Percentiles rank a stretch among this genome's conserved stretches.
Conservation (phyloP, 129 eudicot genomes). For the Pseudognaphalium luteoalbum region DNA sequence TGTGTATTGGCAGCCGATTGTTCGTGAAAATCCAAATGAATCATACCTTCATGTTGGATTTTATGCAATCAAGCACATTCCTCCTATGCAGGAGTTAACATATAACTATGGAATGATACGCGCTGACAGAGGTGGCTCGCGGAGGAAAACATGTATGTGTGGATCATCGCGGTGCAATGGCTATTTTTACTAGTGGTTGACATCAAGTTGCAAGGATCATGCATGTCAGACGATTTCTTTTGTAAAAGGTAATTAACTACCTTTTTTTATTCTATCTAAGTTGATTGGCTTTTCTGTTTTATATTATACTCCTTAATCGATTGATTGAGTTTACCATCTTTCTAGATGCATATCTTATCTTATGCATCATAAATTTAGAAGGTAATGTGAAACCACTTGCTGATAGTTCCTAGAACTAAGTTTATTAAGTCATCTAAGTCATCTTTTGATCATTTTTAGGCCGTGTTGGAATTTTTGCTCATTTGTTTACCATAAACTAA, state of each 20-base stretch:
- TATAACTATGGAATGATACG: constrained; percentile 66
- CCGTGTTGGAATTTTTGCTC: background rate
- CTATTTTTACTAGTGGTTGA: constrained; percentile 49
- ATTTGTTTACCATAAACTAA: background rate
- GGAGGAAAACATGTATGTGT: constrained; percentile 78
- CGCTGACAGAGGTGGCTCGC: constrained; percentile 42
- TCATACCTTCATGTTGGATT: constrained; percentile 65
- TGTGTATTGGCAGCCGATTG: constrained; percentile 81
- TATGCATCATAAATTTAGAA: background rate
- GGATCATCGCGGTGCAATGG: constrained; percentile 75
- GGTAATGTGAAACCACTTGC: background rate
- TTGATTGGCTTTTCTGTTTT: background rate
- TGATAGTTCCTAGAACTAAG: background rate
- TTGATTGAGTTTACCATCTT: background rate
- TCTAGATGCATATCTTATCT: background rate
- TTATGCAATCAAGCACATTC: constrained; percentile 78
- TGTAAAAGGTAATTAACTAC: constrained; percentile 14
- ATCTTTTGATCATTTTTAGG: constrained; percentile 1
- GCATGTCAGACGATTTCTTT: constrained; percentile 19
- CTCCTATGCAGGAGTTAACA: constrained; percentile 94
- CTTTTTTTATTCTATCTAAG: background rate
- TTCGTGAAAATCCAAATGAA: constrained; percentile 60
- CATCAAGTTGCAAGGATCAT: constrained; percentile 16
- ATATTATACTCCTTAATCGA: background rate
- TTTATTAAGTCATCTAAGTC: background rate